These are phyloP conservation scores for Solanum virginianum DNA, from an alignment of 257 asterid species.

Conservation along the genomic window DNA sequence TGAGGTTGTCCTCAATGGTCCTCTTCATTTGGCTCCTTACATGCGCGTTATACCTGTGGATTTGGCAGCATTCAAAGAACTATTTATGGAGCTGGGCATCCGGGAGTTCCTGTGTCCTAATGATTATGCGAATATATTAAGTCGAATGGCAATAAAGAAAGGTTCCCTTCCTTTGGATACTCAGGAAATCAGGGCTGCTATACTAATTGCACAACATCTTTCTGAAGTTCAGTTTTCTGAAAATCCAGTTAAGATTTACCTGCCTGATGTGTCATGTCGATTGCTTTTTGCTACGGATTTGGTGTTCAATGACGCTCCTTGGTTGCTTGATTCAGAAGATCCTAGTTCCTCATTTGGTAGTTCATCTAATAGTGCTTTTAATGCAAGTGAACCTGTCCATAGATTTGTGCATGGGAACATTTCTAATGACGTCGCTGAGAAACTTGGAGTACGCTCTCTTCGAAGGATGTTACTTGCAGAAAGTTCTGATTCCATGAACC, in stretches of 20 bases:
- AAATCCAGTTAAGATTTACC: slow-evolving; percentile 48
- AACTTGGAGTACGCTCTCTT: slow-evolving; percentile 88
- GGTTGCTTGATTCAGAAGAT: slow-evolving; percentile 76
- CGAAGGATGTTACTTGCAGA: slow-evolving; percentile 89
- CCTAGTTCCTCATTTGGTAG: slow-evolving; percentile 44
- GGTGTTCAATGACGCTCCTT: slow-evolving; percentile 92
- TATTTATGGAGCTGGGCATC: slow-evolving; percentile 81
- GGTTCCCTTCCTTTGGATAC: slow-evolving; percentile 58
- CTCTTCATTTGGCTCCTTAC: slow-evolving; percentile 93
- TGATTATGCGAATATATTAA: slow-evolving; percentile 74
- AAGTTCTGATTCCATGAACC: slow-evolving; percentile 94
- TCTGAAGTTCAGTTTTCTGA: slow-evolving; percentile 63
- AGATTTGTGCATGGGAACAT: slow-evolving; percentile 80
- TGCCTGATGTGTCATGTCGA: slow-evolving; percentile 79
- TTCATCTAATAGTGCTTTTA: slow-evolving; percentile 30
- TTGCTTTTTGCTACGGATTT: slow-evolving; percentile 50
- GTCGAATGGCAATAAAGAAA: slow-evolving; percentile 65
- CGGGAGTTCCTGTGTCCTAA: slow-evolving; percentile 57
- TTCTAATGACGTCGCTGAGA: slow-evolving; percentile 95
- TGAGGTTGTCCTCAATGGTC: slow-evolving; percentile 92
- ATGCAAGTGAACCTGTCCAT: slow-evolving; percentile 50
- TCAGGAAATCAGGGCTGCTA: slow-evolving; percentile 75
- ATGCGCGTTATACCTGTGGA: slow-evolving; percentile 88
- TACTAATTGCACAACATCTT: slow-evolving; percentile 80
- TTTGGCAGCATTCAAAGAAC: slow-evolving; percentile 79